Conservation (phyloP, 2,329 filamentous ascomycete species). For the Penicillium oxalicum region DNA sequence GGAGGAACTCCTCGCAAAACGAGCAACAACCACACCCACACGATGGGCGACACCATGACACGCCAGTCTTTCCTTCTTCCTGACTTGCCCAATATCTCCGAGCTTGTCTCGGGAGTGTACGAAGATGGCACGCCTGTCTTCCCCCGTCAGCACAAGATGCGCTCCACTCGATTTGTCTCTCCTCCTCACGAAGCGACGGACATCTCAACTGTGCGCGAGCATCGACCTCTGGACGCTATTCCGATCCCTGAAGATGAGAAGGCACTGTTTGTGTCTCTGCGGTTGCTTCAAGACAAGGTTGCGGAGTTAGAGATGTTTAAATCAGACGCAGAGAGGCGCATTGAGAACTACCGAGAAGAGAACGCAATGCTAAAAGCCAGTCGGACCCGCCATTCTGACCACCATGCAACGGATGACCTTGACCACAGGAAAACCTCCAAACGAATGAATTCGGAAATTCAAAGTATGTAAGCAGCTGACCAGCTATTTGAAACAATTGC, state of each 20-base stretch:
- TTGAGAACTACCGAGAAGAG: slow-evolving; percentile 49
- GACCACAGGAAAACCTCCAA: slow-evolving; percentile 30
- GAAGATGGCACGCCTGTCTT: slow-evolving; percentile 55
- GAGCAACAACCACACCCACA: slow-evolving; percentile 24
- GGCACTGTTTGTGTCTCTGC: slow-evolving; percentile 55
- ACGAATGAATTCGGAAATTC: slow-evolving; percentile 32
- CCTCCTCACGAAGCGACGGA: slow-evolving; percentile 35
- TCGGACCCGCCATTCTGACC: slow-evolving; percentile 31
- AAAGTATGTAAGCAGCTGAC: slow-evolving; percentile 29
- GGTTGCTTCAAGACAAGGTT: slow-evolving; percentile 54
- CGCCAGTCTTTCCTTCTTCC: slow-evolving; percentile 57
- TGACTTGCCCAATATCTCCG: slow-evolving; percentile 56
- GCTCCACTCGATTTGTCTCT: slow-evolving; percentile 50
- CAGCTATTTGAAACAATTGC: slow-evolving; percentile 13
- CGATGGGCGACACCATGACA: slow-evolving; percentile 45
- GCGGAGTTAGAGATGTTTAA: slow-evolving; percentile 52
- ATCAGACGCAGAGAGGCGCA: slow-evolving; percentile 43
- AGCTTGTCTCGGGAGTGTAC: slow-evolving; percentile 55
- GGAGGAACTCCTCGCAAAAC: slow-evolving; percentile 20
- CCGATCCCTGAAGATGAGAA: slow-evolving; percentile 58
- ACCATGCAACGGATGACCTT: slow-evolving; percentile 43
- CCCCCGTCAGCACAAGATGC: slow-evolving; percentile 44
- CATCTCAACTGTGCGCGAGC: slow-evolving; percentile 28
- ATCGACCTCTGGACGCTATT: slow-evolving; percentile 49
- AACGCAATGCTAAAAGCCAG: slow-evolving; percentile 47